These are phyloP conservation scores for Pestalotiopsis sp. DNA, from an alignment of 2,329 filamentous ascomycete species.

Conservation along the genomic window DNA sequence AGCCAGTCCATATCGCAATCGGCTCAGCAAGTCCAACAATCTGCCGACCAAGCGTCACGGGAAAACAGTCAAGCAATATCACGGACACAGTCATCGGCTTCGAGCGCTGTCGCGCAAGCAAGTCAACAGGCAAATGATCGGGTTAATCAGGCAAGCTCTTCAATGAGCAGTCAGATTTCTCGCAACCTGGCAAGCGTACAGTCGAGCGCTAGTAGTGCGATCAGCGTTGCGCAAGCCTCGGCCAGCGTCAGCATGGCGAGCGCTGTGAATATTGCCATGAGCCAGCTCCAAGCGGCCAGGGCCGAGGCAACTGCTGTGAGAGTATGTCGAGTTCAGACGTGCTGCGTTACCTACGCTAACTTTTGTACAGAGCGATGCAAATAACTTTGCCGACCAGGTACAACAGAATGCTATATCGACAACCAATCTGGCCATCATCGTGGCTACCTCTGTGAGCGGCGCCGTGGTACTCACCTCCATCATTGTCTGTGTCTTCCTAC, in stretches of 20 bases:
- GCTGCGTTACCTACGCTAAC: background rate
- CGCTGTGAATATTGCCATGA: conserved; percentile 43
- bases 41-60: conserved; percentile 31
- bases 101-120: conserved; percentile 29
- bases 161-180: conserved; percentile 33
- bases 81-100: conserved; percentile 32
- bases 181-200: conserved; percentile 26
- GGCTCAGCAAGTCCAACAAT: conserved; percentile 30
- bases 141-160: conserved; percentile 26
- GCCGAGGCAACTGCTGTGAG: conserved; percentile 22
- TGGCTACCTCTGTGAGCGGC: conserved; percentile 28
- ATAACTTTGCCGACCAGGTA: conserved; percentile 23
- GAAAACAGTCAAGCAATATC: conserved; percentile 30
- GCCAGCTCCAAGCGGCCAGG: conserved; percentile 27
- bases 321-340: conserved; percentile 15
- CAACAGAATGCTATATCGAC: conserved; percentile 29
- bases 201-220: conserved; percentile 37
- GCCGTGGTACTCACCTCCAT: conserved; percentile 27
- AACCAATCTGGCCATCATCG: conserved; percentile 32
- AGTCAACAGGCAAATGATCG: conserved; percentile 27
- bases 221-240: conserved; percentile 53
- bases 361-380: conserved; percentile 24
- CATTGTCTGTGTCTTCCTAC: conserved; percentile 25
- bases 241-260: conserved; percentile 59
- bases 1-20: conserved; percentile 33